Evolutionary conservation across 2,329 filamentous ascomycete species (phyloP).

Genomic region (Colletotrichum higginsianum): DNA sequence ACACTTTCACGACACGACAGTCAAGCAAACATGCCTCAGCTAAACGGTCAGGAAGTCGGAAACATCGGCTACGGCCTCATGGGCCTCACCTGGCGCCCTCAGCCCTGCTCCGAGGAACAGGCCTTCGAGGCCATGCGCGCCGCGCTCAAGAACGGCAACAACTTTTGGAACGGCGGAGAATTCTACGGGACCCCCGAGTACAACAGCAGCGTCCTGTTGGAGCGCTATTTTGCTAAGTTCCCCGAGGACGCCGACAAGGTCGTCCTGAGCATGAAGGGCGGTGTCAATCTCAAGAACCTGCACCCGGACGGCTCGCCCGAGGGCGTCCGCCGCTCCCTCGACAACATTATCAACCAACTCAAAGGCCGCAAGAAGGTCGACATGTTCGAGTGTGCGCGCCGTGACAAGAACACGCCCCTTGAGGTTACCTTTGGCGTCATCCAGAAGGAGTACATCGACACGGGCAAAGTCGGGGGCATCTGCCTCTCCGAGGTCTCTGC

Average conservation of each 20-base stretch:
- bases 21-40: slow-evolving; percentile 48
- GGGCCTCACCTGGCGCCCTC: slow-evolving; percentile 62
- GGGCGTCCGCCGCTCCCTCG: slow-evolving; percentile 69
- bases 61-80: slow-evolving; percentile 69
- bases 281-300: slow-evolving; percentile 53
- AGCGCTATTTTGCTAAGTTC: slow-evolving; percentile 74
- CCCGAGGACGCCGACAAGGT: slow-evolving; percentile 75
- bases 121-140: slow-evolving; percentile 70
- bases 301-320: slow-evolving; percentile 67
- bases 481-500: slow-evolving; percentile 67
- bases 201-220: slow-evolving; percentile 72
- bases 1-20: background rate
- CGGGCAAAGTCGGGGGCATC: slow-evolving; percentile 66
- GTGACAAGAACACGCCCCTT: slow-evolving; percentile 65
- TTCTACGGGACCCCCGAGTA: slow-evolving; percentile 74
- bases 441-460: slow-evolving; percentile 64
- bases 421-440: slow-evolving; percentile 60
- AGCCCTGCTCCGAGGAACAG: slow-evolving; percentile 60
- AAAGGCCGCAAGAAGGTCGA: slow-evolving; percentile 73
- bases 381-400: slow-evolving; percentile 71
- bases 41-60: slow-evolving; percentile 62
- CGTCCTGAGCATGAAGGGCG: slow-evolving; percentile 75
- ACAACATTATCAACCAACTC: slow-evolving; percentile 66
- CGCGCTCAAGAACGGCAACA: slow-evolving; percentile 61
- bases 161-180: slow-evolving; percentile 75